A percentile compares a stretch with the other conserved stretches of the same genome.
phyloP scores from a whole-genome alignment of 2,329 filamentous ascomycete genomes.

The Xylariaceae sp. region DNA sequence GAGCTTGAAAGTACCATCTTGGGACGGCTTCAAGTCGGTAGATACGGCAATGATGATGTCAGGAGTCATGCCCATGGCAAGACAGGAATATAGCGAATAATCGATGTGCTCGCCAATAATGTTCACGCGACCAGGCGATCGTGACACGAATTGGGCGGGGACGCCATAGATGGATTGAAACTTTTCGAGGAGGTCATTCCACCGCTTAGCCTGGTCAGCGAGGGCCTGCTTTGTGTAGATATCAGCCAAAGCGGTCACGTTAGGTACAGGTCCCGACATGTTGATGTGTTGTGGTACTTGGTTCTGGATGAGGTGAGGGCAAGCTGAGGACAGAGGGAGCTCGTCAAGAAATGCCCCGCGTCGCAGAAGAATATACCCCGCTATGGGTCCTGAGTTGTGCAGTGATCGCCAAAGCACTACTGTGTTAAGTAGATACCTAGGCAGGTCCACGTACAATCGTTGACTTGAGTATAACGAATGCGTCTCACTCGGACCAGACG shows the following conservation, averaged over 20 bases:
- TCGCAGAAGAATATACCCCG: slow-evolving; percentile 2
- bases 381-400: not conserved
- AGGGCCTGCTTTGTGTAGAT: slow-evolving; percentile 78
- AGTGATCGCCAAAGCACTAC: too few relatives aligned
- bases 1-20: slow-evolving; percentile 57
- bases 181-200: slow-evolving; percentile 65
- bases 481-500: too few relatives aligned
- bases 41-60: slow-evolving; percentile 84
- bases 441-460: too few relatives aligned
- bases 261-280: slow-evolving; percentile 64
- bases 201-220: slow-evolving; percentile 64
- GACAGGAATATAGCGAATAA: slow-evolving; percentile 92
- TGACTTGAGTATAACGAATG: too few relatives aligned
- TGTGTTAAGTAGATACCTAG: too few relatives aligned
- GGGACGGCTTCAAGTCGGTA: slow-evolving; percentile 40
- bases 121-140: slow-evolving; percentile 92
- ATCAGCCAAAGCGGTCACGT: slow-evolving; percentile 68
- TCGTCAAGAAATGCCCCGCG: slow-evolving; percentile 2
- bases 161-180: slow-evolving; percentile 70
- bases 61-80: slow-evolving; percentile 91
- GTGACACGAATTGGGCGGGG: slow-evolving; percentile 73
- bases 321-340: not conserved
- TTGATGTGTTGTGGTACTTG: not conserved
- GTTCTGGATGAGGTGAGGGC: not conserved
- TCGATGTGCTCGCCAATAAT: slow-evolving; percentile 99